A percentile compares a stretch with the other conserved stretches of the same genome.
Conservation (phyloP, 2,329 filamentous ascomycete species). For the Aquanectria penicillioides region DNA sequence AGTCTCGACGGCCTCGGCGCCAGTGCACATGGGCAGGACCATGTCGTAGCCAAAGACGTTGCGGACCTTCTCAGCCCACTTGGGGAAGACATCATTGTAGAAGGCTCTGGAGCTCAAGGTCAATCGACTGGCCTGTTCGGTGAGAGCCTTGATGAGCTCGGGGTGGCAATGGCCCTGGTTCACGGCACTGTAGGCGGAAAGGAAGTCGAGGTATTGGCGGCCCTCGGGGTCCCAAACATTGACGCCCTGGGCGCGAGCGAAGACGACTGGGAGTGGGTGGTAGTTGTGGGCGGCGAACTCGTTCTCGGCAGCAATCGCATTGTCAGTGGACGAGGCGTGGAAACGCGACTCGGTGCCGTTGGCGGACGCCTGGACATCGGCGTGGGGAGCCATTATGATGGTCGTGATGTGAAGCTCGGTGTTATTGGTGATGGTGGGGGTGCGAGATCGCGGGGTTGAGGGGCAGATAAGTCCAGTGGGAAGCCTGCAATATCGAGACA, state of each 20-base stretch:
- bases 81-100: conserved; percentile 97
- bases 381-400: conserved; percentile 68
- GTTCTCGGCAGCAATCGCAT: conserved; percentile 83
- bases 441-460: conserved; percentile 8
- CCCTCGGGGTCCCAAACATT: conserved; percentile 98
- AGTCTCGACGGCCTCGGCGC: conserved; percentile 73
- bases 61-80: conserved; percentile 93
- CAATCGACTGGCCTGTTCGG: conserved; percentile 87
- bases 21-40: conserved; percentile 98
- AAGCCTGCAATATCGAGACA: background rate
- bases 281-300: conserved; percentile 97
- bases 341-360: conserved; percentile 54
- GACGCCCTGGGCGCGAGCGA: conserved; percentile 83
- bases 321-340: conserved; percentile 81
- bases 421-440: conserved; percentile 1
- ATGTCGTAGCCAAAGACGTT: conserved; percentile 94
- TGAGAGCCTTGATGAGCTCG: conserved; percentile 89
- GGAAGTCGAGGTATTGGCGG: conserved; percentile 94
- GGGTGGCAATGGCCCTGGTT: conserved; percentile 99
- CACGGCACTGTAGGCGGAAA: conserved; percentile 97
- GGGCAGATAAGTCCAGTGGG: conserved; percentile 1
- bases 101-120: conserved; percentile 95
- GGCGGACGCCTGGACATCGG: conserved; percentile 52
- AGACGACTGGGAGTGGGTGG: conserved; percentile 94
- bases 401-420: conserved; percentile 1